These are phyloP conservation scores for Cucurbita pepo DNA, from an alignment of 306 rosid genomes.

Conservation along the genomic window DNA sequence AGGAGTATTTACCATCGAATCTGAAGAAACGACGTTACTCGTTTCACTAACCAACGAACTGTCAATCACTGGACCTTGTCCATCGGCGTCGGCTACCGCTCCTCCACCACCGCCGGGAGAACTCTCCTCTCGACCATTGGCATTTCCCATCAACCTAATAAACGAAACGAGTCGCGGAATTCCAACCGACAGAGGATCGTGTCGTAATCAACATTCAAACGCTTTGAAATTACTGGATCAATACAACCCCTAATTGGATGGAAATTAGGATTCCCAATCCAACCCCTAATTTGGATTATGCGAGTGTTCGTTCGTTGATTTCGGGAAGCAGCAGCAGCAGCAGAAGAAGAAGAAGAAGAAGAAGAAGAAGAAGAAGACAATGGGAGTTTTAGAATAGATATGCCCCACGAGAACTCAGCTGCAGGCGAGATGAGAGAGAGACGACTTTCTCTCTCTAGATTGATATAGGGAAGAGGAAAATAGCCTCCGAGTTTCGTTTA, in stretches of 20 bases:
- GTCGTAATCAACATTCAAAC: not conserved
- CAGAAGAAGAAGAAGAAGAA: not conserved
- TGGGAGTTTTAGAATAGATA: not conserved
- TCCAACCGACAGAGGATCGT: not conserved
- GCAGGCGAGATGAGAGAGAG: not conserved
- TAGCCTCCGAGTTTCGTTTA: not conserved
- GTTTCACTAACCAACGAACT: conserved; percentile 13
- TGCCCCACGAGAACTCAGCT: not conserved
- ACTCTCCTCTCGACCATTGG: conserved; percentile 45
- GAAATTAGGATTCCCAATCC: not conserved
- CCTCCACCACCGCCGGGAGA: conserved; percentile 4
- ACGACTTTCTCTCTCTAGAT: not conserved
- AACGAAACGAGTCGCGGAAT: not conserved
- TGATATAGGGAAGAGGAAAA: not conserved
- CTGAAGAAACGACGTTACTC: conserved; percentile 29
- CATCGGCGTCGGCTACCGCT: conserved; percentile 19
- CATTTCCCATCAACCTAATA: conserved; percentile 37
- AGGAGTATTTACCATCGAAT: conserved; percentile 58
- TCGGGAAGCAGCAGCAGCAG: not conserved
- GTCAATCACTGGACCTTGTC: conserved; percentile 14
- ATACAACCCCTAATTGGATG: not conserved
- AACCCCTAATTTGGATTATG: not conserved
- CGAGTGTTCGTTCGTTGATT: not conserved
- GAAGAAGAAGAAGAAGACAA: not conserved
- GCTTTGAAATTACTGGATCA: not conserved